Conservation (phyloP, 345 rosid species). For the Bretschneidera sinensis region DNA sequence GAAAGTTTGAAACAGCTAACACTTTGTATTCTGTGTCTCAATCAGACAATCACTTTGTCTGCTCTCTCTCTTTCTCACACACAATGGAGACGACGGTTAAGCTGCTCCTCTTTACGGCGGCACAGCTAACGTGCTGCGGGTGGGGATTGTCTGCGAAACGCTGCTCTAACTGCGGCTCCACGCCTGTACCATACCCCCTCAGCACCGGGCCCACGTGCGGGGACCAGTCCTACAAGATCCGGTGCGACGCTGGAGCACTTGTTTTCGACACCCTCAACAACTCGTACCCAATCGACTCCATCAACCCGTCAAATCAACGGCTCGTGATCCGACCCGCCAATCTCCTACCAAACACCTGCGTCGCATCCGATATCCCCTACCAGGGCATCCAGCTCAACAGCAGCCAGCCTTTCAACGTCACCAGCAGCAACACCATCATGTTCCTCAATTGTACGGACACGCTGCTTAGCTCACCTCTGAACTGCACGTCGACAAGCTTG, state of each 20-base stretch:
- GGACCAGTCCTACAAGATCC: constrained; percentile 39
- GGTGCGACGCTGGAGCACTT: constrained; percentile 29
- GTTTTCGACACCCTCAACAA: constrained; percentile 33
- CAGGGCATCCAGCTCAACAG: constrained; percentile 28
- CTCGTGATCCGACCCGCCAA: constrained; percentile 32
- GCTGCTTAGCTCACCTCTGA: constrained; percentile 30
- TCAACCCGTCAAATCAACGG: constrained; percentile 26
- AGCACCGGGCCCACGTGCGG: constrained; percentile 44
- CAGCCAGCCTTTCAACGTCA: constrained; percentile 44
- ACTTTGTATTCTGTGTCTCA: too few species aligned
- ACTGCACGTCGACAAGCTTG: constrained; percentile 32
- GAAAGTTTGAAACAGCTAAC: too few species aligned
- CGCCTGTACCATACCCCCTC: constrained; percentile 44
- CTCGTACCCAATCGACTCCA: constrained; percentile 35
- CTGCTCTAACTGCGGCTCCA: constrained; percentile 46
- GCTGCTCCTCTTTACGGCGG: constrained; percentile 28
- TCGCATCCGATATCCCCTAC: constrained; percentile 25
- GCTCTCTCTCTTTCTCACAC: background rate
- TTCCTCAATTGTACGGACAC: constrained; percentile 32
- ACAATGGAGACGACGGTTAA: constrained; percentile 9
- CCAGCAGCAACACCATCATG: constrained; percentile 40
- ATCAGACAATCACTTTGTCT: background rate
- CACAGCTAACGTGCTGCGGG: constrained; percentile 16
- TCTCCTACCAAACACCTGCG: constrained; percentile 29
- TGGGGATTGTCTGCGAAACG: constrained; percentile 14